phyloP scores from a whole-genome alignment of 177 flowering plant genomes.

The Vitis hybrid region DNA sequence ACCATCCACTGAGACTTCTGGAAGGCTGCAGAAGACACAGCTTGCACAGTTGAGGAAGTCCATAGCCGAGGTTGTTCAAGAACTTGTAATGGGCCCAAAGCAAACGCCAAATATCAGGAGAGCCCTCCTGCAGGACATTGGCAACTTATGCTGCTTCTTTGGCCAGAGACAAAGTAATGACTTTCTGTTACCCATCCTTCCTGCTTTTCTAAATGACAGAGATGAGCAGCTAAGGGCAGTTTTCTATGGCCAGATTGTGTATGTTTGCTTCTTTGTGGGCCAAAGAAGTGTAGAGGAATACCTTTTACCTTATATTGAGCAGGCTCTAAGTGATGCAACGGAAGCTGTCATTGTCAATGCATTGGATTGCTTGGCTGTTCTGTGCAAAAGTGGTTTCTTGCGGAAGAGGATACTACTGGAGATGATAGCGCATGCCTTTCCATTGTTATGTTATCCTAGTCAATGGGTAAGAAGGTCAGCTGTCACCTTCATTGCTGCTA shows the following conservation, averaged over 20 bases:
- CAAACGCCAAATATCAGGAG: slow-evolving; percentile 95
- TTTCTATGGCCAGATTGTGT: slow-evolving; percentile 79
- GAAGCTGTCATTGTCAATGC: slow-evolving; percentile 91
- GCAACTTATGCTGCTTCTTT: slow-evolving; percentile 85
- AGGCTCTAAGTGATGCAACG: slow-evolving; percentile 77
- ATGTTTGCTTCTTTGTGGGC: slow-evolving; percentile 96
- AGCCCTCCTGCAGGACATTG: slow-evolving; percentile 88
- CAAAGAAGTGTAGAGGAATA: slow-evolving; percentile 97
- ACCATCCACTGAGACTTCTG: slow-evolving; percentile 46
- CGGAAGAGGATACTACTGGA: slow-evolving; percentile 81
- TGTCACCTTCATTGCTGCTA: slow-evolving; percentile 77
- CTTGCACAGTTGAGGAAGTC: slow-evolving; percentile 82
- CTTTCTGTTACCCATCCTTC: slow-evolving; percentile 87
- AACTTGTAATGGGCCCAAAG: slow-evolving; percentile 97
- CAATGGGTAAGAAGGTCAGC: slow-evolving; percentile 91
- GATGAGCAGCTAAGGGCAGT: slow-evolving; percentile 90
- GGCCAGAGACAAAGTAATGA: slow-evolving; percentile 98
- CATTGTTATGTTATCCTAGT: slow-evolving; percentile 85
- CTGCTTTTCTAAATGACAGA: slow-evolving; percentile 91
- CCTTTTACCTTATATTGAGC: slow-evolving; percentile 96
- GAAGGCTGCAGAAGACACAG: slow-evolving; percentile 45
- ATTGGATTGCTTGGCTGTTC: slow-evolving; percentile 80
- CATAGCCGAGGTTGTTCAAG: slow-evolving; percentile 90
- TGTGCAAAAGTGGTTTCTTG: slow-evolving; percentile 77
- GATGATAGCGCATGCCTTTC: slow-evolving; percentile 86